Conservation (phyloP, 1,284 basidiomycete species). For the Cutaneotrichosporon cutaneum region DNA sequence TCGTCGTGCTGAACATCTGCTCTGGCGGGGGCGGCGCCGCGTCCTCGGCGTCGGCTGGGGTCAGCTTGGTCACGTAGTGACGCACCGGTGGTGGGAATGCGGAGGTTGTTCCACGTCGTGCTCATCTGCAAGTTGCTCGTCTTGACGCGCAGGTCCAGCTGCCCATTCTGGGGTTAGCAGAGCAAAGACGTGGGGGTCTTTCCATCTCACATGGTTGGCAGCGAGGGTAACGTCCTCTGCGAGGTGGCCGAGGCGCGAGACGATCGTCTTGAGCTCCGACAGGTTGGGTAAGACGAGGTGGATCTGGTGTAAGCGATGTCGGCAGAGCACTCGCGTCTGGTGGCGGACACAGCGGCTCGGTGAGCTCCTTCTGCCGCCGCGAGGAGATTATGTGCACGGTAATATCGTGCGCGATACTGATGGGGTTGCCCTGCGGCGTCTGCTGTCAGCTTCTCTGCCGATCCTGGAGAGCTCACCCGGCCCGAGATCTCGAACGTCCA, state of each 20-base stretch:
- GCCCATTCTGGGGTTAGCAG: conserved; percentile 40
- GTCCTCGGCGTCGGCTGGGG: not conserved
- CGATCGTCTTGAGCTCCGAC: conserved; percentile 71
- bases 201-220: conserved; percentile 38
- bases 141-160: conserved; percentile 61
- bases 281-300: conserved; percentile 78
- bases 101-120: conserved; percentile 73
- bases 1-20: conserved; percentile 64
- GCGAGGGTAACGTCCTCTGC: conserved; percentile 69
- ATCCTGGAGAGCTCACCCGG: conserved; percentile 30
- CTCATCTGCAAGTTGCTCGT: conserved; percentile 72
- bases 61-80: conserved; percentile 13
- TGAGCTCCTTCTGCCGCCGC: conserved; percentile 66
- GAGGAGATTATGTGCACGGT: conserved; percentile 66
- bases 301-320: conserved; percentile 57
- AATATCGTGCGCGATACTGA: conserved; percentile 53
- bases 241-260: conserved; percentile 71
- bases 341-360: conserved; percentile 81
- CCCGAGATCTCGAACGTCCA: conserved; percentile 49
- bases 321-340: conserved; percentile 65
- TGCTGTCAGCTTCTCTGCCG: conserved; percentile 8
- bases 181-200: conserved; percentile 8
- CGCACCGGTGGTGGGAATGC: conserved; percentile 67
- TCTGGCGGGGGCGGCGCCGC: conserved; percentile 55
- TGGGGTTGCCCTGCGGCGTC: conserved; percentile 30